Evolutionary conservation across 83 land plant species (phyloP).

Genomic region (Diphasiastrum complanatum): DNA sequence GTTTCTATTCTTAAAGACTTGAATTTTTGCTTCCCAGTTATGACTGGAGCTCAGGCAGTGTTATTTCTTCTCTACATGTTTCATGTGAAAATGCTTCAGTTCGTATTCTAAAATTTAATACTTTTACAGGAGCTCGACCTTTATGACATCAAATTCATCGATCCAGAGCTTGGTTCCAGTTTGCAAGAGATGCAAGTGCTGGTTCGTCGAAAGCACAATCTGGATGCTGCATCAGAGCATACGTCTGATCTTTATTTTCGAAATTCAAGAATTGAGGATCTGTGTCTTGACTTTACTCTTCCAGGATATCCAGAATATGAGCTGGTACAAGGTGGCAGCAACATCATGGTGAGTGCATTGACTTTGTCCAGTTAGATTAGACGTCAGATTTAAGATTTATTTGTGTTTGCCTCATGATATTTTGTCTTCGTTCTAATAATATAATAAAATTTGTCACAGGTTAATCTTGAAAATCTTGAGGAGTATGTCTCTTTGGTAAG

Average conservation of each 20-base stretch:
- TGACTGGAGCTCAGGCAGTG: too few species aligned
- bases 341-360: conserved; percentile 44
- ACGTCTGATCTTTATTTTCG: conserved; percentile 54
- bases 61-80: not conserved
- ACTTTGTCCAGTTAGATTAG: not conserved
- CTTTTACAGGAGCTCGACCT: conserved; percentile 87
- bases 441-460: conserved; percentile 33
- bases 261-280: conserved; percentile 69
- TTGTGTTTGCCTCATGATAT: too few species aligned
- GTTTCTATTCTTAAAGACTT: not conserved
- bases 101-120: too few species aligned
- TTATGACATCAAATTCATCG: conserved; percentile 71
- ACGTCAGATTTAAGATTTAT: not conserved
- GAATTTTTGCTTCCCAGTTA: conserved; percentile 11
- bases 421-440: too few species aligned
- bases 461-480: conserved; percentile 58
- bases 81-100: too few species aligned
- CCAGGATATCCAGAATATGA: conserved; percentile 89
- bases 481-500: conserved; percentile 74
- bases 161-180: conserved; percentile 76
- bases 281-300: conserved; percentile 85
- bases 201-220: conserved; percentile 58
- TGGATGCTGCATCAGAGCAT: conserved; percentile 41
- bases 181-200: conserved; percentile 83
- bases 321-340: conserved; percentile 56